Conservation (phyloP, 306 rosid genomes). For the Myrica gale region DNA sequence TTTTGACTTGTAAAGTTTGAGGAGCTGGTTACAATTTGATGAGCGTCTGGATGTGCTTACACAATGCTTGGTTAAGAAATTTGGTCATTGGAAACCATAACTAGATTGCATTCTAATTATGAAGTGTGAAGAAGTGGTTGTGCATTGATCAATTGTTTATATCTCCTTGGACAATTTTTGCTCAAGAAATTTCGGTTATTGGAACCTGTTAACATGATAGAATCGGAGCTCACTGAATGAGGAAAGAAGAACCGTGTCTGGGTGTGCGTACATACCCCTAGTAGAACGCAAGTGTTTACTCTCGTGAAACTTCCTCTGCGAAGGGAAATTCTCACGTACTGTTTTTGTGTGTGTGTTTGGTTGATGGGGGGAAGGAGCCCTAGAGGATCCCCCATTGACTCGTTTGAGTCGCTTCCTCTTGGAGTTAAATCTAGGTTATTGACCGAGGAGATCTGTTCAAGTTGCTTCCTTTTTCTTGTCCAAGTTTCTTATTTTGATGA, state of each 20-base stretch:
- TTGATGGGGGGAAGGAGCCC: too few relatives aligned
- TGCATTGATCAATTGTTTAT: not conserved
- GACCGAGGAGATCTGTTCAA: too few relatives aligned
- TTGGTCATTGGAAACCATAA: not conserved
- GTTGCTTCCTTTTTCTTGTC: too few relatives aligned
- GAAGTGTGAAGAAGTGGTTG: slow-evolving; percentile 1
- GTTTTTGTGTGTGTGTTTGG: too few relatives aligned
- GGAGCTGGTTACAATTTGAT: slow-evolving; percentile 6
- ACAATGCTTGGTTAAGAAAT: not conserved
- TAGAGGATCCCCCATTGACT: too few relatives aligned
- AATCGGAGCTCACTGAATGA: not conserved
- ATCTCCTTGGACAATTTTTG: not conserved
- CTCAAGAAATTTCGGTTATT: not conserved
- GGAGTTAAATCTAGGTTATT: too few relatives aligned
- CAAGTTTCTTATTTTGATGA: too few relatives aligned
- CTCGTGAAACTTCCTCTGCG: not conserved
- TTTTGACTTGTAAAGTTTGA: slow-evolving; percentile 19
- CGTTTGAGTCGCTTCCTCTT: too few relatives aligned
- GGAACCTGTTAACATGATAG: not conserved
- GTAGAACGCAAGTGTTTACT: not conserved
- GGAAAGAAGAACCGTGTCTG: not conserved
- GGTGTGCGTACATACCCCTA: not conserved
- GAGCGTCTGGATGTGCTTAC: not conserved
- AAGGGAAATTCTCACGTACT: too few relatives aligned
- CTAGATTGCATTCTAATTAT: not conserved